These are phyloP conservation scores for Naumovozyma baii DNA, from an alignment of 805 yeast species.

Conservation along the genomic window DNA sequence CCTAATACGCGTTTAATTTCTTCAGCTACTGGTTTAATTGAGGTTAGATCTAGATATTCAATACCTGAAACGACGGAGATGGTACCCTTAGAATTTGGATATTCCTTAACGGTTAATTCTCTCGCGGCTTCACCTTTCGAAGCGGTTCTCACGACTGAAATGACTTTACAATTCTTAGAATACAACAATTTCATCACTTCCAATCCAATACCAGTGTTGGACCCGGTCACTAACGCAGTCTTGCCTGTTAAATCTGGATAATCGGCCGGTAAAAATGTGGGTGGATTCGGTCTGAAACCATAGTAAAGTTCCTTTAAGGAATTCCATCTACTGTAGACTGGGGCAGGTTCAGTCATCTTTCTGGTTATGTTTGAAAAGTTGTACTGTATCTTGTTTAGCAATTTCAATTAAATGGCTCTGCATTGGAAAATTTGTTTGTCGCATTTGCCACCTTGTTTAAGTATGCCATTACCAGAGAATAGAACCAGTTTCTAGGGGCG, in stretches of 20 bases:
- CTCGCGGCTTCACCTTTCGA: conserved; percentile 29
- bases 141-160: conserved; percentile 29
- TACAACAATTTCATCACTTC: conserved; percentile 20
- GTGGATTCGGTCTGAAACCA: conserved; percentile 22
- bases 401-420: too few relatives aligned
- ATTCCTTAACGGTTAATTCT: conserved; percentile 18
- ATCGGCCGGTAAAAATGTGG: conserved; percentile 24
- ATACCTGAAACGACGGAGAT: conserved; percentile 20
- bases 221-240: conserved; percentile 35
- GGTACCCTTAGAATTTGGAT: conserved; percentile 21
- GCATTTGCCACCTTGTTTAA: too few relatives aligned
- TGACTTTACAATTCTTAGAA: conserved; percentile 29
- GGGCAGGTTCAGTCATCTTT: conserved; percentile 21
- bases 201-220: conserved; percentile 33
- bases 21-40: conserved; percentile 26
- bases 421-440: too few relatives aligned
- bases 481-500: too few relatives aligned
- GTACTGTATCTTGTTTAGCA: too few relatives aligned
- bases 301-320: conserved; percentile 12
- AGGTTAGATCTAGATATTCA: conserved; percentile 34
- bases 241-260: conserved; percentile 33
- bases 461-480: too few relatives aligned
- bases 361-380: too few relatives aligned
- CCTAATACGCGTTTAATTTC: conserved; percentile 10
- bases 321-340: conserved; percentile 10